These are phyloP conservation scores for Ophiostoma ulmi DNA, from an alignment of 2,329 filamentous ascomycete genomes.

Conservation along the genomic window DNA sequence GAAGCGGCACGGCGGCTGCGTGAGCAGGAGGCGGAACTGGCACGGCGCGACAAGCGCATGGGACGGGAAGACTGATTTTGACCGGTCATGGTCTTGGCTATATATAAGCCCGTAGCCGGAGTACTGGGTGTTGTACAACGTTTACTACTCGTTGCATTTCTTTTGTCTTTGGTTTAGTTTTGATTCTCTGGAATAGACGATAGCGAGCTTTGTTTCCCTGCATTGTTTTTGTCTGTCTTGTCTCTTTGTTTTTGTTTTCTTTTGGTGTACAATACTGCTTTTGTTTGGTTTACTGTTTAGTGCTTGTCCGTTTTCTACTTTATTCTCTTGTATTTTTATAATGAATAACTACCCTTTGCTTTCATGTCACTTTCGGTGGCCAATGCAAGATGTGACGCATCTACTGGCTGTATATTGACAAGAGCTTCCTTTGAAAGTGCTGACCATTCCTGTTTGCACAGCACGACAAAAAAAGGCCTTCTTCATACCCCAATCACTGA, in stretches of 20 bases:
- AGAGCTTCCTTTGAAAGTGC: too few relatives aligned
- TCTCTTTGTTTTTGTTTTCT: too few relatives aligned
- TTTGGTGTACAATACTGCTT: background rate
- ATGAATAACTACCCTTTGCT: background rate
- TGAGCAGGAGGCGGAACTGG: slow-evolving; percentile 41
- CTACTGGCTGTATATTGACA: too few relatives aligned
- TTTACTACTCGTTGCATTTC: background rate
- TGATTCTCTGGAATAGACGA: background rate
- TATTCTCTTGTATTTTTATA: background rate
- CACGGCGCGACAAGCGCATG: slow-evolving; percentile 25
- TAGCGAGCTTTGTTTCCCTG: background rate
- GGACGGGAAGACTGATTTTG: slow-evolving; percentile 13
- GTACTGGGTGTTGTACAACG: too few relatives aligned
- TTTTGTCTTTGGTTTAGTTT: background rate
- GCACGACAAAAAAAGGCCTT: too few relatives aligned
- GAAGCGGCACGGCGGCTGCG: slow-evolving; percentile 76
- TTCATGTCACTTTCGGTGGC: too few relatives aligned
- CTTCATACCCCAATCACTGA: too few relatives aligned
- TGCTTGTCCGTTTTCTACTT: background rate
- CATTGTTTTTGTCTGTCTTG: background rate
- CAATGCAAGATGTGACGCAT: too few relatives aligned
- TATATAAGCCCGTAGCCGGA: too few relatives aligned
- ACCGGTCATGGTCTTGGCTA: too few relatives aligned
- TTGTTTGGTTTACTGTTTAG: background rate
- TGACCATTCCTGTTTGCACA: too few relatives aligned